These are phyloP conservation scores for Arthrobotrys entomopaga DNA, from an alignment of 2,329 filamentous ascomycete species.

Conservation along the genomic window DNA sequence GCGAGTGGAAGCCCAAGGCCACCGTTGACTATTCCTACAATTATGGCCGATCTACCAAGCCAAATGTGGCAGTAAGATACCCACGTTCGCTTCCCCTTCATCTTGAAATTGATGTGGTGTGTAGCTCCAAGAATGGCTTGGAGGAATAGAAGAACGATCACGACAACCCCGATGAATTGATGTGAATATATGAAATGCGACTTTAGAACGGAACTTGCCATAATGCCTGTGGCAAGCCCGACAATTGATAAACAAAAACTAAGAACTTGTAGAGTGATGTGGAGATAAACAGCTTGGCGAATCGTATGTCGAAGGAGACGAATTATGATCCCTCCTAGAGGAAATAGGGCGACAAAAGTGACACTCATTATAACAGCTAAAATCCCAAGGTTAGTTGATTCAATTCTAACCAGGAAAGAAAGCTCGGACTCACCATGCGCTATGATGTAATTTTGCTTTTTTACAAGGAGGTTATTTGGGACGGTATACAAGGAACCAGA, in stretches of 20 bases:
- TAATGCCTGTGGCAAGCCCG: constrained; percentile 70
- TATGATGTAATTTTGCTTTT: constrained; percentile 57
- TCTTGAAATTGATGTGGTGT: constrained; percentile 69
- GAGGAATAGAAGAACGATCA: constrained; percentile 68
- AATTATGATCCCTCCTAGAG: constrained; percentile 71
- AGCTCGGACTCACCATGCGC: constrained; percentile 57
- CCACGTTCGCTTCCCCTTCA: constrained; percentile 65
- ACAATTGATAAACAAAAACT: constrained; percentile 70
- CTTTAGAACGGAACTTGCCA: constrained; percentile 60
- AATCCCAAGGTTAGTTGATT: neutral
- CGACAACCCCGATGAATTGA: constrained; percentile 68
- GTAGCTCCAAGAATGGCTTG: constrained; percentile 70
- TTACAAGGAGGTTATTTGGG: constrained; percentile 51
- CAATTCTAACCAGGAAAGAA: neutral
- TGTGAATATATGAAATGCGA: constrained; percentile 67
- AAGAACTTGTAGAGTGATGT: constrained; percentile 69
- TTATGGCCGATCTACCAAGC: constrained; percentile 70
- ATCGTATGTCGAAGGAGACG: constrained; percentile 67
- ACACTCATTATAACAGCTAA: constrained; percentile 71
- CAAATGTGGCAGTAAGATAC: constrained; percentile 71
- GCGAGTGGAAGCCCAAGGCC: constrained; percentile 68
- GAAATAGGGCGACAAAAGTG: constrained; percentile 70
- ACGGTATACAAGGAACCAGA: constrained; percentile 50
- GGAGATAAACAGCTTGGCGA: constrained; percentile 62
- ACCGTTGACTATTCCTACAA: constrained; percentile 72